Evolutionary conservation across 169 alveolate genomes (phyloP).

Genomic region (Eimeria maxima): DNA sequence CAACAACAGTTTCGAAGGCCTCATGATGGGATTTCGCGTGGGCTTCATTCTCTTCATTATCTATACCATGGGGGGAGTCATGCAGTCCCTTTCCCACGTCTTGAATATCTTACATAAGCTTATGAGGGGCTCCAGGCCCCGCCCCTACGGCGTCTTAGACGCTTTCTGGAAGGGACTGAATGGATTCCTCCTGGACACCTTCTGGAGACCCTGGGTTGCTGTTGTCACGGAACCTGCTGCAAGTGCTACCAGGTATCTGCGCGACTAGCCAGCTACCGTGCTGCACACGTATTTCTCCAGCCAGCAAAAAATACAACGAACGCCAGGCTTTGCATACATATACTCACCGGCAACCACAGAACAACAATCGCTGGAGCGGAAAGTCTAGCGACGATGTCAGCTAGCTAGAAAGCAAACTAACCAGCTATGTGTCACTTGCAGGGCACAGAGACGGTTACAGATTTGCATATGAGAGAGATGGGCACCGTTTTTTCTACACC

Average conservation of each 20-base stretch:
- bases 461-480: too few relatives aligned
- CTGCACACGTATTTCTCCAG: too few relatives aligned
- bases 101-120: slow-evolving; percentile 93
- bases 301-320: background rate
- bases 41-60: slow-evolving; percentile 92
- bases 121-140: slow-evolving; percentile 93
- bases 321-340: slow-evolving; percentile 51
- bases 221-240: slow-evolving; percentile 88
- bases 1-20: slow-evolving; percentile 91
- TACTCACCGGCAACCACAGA: background rate
- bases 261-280: background rate
- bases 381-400: too few relatives aligned
- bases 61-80: slow-evolving; percentile 93
- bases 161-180: slow-evolving; percentile 94
- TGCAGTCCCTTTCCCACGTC: slow-evolving; percentile 93
- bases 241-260: slow-evolving; percentile 87
- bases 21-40: slow-evolving; percentile 91
- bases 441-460: too few relatives aligned
- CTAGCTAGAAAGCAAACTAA: too few relatives aligned
- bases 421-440: too few relatives aligned
- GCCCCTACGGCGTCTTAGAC: slow-evolving; percentile 94
- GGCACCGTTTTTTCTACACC: too few relatives aligned
- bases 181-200: slow-evolving; percentile 92
- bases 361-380: too few relatives aligned
- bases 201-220: slow-evolving; percentile 94